Percentiles rank a stretch among this genome's conserved stretches.
Conservation (phyloP, 208 protist species). For the Trypanosoma caninum region DNA sequence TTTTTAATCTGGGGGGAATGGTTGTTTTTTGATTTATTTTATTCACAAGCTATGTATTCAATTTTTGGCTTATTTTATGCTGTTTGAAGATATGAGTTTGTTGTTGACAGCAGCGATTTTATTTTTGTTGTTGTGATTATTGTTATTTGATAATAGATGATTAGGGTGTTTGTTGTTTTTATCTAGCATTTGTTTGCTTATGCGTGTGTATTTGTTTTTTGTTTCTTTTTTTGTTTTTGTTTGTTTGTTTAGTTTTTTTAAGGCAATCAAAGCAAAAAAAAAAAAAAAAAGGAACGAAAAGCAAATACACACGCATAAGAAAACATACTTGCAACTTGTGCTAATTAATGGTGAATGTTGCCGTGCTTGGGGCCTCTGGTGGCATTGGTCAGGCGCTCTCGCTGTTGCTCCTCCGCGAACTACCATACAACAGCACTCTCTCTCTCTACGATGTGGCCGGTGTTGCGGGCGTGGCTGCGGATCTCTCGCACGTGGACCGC, state of each 20-base stretch:
- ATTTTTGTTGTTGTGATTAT: too few relatives aligned
- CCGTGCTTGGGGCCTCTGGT: constrained; percentile 84
- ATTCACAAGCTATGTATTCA: too few relatives aligned
- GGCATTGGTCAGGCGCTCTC: constrained; percentile 89
- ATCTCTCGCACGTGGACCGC: constrained; percentile 91
- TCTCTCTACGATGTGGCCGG: constrained; percentile 90
- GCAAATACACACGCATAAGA: neutral
- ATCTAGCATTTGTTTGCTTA: neutral
- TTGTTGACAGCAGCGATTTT: too few relatives aligned
- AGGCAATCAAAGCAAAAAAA: neutral
- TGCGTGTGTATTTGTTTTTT: neutral
- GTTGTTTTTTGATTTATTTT: too few relatives aligned
- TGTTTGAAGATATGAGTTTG: too few relatives aligned
- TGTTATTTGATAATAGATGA: too few relatives aligned
- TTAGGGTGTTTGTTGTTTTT: too few relatives aligned
- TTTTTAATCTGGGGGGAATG: too few relatives aligned
- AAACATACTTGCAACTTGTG: constrained; percentile 12
- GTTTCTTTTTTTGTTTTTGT: neutral
- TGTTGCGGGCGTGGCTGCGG: constrained; percentile 91
- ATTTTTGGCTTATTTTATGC: too few relatives aligned
- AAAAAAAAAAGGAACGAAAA: neutral
- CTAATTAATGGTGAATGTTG: constrained; percentile 88
- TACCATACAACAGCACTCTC: constrained; percentile 81
- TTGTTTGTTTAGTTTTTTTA: neutral
- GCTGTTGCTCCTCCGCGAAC: constrained; percentile 74